Percentiles rank a stretch among this genome's conserved stretches.
These are phyloP conservation scores for Phytophthora hybrid DNA, from an alignment of 352 stramenopile species.

Conservation along the genomic window DNA sequence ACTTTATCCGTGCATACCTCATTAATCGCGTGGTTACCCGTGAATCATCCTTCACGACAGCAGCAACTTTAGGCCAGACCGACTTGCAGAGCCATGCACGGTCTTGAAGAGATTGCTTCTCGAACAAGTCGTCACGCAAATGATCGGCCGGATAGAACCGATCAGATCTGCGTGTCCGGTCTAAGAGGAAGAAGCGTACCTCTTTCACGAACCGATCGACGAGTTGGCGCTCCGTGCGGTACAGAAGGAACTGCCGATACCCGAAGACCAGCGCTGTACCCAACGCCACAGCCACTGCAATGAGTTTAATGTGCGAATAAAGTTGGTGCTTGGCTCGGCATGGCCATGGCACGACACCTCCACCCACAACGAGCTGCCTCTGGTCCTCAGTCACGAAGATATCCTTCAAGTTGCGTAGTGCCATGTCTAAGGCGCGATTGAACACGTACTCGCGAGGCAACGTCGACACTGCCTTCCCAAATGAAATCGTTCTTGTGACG, in stretches of 20 bases:
- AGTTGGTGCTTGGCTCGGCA: constrained; percentile 63
- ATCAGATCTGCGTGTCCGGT: constrained; percentile 46
- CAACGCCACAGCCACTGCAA: constrained; percentile 45
- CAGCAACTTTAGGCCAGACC: constrained; percentile 68
- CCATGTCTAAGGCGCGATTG: constrained; percentile 68
- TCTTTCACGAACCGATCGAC: constrained; percentile 76
- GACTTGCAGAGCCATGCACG: constrained; percentile 61
- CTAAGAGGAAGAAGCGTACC: constrained; percentile 68
- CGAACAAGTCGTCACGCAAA: constrained; percentile 71
- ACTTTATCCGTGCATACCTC: constrained; percentile 43
- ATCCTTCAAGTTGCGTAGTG: constrained; percentile 60
- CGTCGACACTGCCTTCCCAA: constrained; percentile 50
- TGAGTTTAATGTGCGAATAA: constrained; percentile 50
- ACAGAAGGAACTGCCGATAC: constrained; percentile 51
- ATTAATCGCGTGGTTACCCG: constrained; percentile 51
- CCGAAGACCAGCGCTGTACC: constrained; percentile 37
- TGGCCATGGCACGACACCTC: constrained; percentile 55
- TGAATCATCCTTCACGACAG: constrained; percentile 65
- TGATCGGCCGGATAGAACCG: constrained; percentile 64
- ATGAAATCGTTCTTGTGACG: constrained; percentile 51
- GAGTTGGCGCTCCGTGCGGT: constrained; percentile 55
- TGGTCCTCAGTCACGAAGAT: constrained; percentile 62
- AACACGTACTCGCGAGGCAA: constrained; percentile 66
- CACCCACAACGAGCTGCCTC: constrained; percentile 54
- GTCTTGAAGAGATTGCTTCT: constrained; percentile 50